Conservation (phyloP, 75 land plant species). For the Adiantum capillusveneris region DNA sequence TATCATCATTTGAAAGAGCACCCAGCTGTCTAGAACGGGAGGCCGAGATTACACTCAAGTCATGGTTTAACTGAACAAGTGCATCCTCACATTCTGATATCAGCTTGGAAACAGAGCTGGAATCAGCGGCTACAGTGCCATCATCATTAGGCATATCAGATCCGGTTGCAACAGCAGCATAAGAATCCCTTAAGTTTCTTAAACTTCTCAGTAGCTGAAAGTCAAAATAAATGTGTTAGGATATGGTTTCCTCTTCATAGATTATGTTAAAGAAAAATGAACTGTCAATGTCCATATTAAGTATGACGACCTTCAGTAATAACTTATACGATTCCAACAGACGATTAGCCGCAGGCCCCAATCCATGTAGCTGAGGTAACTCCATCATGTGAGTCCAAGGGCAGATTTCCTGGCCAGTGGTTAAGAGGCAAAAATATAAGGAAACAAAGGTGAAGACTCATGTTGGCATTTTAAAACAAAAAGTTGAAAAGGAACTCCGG, state of each 20-base stretch:
- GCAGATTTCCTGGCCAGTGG: slow-evolving; percentile 87
- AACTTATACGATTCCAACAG: slow-evolving; percentile 84
- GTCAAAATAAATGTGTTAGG: background rate
- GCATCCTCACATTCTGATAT: slow-evolving; percentile 91
- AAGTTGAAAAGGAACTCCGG: too few species aligned
- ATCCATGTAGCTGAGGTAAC: slow-evolving; percentile 94
- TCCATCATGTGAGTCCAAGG: slow-evolving; percentile 99
- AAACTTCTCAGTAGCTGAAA: slow-evolving; percentile 77
- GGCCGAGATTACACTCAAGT: slow-evolving; percentile 79
- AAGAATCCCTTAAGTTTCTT: slow-evolving; percentile 70
- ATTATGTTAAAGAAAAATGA: too few species aligned
- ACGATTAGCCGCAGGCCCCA: slow-evolving; percentile 92
- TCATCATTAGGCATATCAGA: slow-evolving; percentile 24
- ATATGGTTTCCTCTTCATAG: slow-evolving; percentile 3
- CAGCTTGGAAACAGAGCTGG: slow-evolving; percentile 54
- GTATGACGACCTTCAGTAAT: slow-evolving; percentile 54
- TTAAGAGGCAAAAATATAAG: too few species aligned
- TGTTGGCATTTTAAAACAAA: too few species aligned
- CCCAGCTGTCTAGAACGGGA: slow-evolving; percentile 63
- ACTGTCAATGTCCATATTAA: too few species aligned
- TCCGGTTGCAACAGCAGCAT: slow-evolving; percentile 78
- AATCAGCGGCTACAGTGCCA: slow-evolving; percentile 27
- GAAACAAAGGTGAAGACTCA: too few species aligned
- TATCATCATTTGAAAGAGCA: slow-evolving; percentile 1
- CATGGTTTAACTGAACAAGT: slow-evolving; percentile 69